Conservation (phyloP, 2,329 filamentous ascomycete genomes). For the Fusarium anguioides region DNA sequence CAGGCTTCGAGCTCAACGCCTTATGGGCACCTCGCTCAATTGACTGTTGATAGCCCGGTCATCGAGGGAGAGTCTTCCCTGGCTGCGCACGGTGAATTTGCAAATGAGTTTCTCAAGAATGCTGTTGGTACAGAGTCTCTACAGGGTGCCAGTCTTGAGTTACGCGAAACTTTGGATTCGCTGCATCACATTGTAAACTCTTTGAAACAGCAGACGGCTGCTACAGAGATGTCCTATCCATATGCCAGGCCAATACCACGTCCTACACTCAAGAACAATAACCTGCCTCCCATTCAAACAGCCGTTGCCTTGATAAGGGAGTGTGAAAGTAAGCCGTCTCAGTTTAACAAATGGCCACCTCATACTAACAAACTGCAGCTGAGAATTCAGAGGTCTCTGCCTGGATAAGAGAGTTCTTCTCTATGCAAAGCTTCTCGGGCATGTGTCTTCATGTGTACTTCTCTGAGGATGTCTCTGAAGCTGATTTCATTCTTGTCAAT, state of each 20-base stretch:
- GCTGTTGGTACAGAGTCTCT: conserved; percentile 48
- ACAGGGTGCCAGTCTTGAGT: conserved; percentile 46
- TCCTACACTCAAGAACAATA: conserved; percentile 29
- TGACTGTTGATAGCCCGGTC: conserved; percentile 45
- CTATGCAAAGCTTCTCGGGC: conserved; percentile 47
- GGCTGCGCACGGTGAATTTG: conserved; percentile 59
- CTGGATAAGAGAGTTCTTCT: conserved; percentile 48
- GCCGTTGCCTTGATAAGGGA: conserved; percentile 36
- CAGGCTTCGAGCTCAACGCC: conserved; percentile 32
- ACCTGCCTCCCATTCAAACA: conserved; percentile 42
- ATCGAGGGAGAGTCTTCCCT: conserved; percentile 59
- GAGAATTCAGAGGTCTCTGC: conserved; percentile 39
- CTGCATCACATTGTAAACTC: conserved; percentile 46
- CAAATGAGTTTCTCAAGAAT: conserved; percentile 57
- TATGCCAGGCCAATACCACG: conserved; percentile 37
- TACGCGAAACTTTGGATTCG: conserved; percentile 51
- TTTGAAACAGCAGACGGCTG: conserved; percentile 41
- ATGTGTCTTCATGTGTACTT: conserved; percentile 50
- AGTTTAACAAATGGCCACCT: neutral
- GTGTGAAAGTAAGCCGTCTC: conserved; percentile 33
- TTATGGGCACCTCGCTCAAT: conserved; percentile 31
- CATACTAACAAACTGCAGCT: conserved; percentile 20
- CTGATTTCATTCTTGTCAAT: conserved; percentile 51
- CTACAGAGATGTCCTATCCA: conserved; percentile 41
- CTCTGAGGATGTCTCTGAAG: conserved; percentile 47